These are phyloP conservation scores for Hymenoscyphus albidus DNA, from an alignment of 2,329 filamentous ascomycete species.

Conservation along the genomic window DNA sequence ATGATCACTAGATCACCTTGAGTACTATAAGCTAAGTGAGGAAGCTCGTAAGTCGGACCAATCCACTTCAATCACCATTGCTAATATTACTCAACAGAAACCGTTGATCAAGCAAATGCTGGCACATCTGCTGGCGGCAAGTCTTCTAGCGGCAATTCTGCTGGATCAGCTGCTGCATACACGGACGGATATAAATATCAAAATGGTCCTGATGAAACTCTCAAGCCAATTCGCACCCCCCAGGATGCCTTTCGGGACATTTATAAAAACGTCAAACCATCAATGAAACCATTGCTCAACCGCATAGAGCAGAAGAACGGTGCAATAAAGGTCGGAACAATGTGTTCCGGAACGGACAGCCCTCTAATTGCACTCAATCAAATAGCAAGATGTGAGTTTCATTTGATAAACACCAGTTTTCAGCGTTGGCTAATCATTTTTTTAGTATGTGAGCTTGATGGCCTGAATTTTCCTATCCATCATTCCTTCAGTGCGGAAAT, in stretches of 20 bases:
- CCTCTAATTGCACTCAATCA: slow-evolving; percentile 64
- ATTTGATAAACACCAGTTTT: neutral
- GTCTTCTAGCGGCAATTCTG: neutral
- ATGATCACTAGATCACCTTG: too few species aligned
- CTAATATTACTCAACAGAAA: neutral
- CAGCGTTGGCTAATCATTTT: neutral
- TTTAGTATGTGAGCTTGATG: neutral
- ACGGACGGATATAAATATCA: neutral
- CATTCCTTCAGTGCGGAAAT: slow-evolving; percentile 64
- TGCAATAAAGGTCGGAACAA: slow-evolving; percentile 57
- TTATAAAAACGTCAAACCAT: neutral
- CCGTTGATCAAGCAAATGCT: neutral
- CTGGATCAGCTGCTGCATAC: neutral
- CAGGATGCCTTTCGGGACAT: slow-evolving; percentile 1
- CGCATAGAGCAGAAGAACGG: neutral
- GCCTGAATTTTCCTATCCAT: slow-evolving; percentile 32
- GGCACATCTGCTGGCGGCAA: too few species aligned
- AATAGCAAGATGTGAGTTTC: slow-evolving; percentile 44
- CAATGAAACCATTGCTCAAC: neutral
- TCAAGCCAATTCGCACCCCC: neutral
- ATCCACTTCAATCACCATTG: neutral
- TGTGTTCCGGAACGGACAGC: slow-evolving; percentile 76
- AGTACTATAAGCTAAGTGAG: too few species aligned
- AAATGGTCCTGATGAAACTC: slow-evolving; percentile 12
- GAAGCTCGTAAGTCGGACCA: neutral